phyloP scores from a whole-genome alignment of 805 yeast species.

The Candida railenensis region DNA sequence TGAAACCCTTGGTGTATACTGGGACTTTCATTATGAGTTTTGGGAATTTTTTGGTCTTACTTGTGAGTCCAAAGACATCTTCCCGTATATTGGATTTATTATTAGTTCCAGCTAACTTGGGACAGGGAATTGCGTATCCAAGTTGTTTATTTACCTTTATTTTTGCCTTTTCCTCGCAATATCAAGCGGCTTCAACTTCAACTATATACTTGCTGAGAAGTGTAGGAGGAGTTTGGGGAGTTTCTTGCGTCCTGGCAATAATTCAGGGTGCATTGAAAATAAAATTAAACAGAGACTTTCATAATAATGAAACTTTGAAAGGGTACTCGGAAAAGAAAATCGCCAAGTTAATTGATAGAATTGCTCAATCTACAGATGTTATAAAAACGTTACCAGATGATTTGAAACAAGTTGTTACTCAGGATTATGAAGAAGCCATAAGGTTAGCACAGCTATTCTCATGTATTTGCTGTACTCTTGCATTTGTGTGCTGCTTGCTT shows the following conservation, averaged over 20 bases:
- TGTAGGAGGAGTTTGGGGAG: constrained; percentile 43
- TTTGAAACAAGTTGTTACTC: constrained; percentile 16
- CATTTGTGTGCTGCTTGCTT: constrained; percentile 13
- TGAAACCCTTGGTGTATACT: constrained; percentile 23
- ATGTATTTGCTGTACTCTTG: constrained; percentile 14
- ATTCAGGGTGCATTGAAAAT: constrained; percentile 15
- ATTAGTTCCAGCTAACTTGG: constrained; percentile 35
- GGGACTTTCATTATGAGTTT: constrained; percentile 35
- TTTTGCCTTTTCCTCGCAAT: constrained; percentile 25
- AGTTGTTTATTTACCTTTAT: constrained; percentile 34
- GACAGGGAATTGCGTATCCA: constrained; percentile 40
- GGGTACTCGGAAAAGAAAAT: constrained; percentile 11
- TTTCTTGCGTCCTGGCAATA: constrained; percentile 24
- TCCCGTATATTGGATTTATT: constrained; percentile 24
- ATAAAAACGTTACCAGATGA: constrained; percentile 15
- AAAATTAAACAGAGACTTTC: constrained; percentile 14
- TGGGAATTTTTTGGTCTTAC: constrained; percentile 31
- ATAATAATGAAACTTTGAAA: constrained; percentile 7
- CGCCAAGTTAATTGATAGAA: constrained; percentile 13
- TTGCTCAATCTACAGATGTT: constrained; percentile 21
- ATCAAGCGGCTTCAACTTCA: constrained; percentile 41
- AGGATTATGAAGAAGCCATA: constrained; percentile 25
- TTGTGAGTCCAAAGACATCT: constrained; percentile 18
- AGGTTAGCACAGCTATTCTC: constrained; percentile 23
- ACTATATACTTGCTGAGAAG: constrained; percentile 37